phyloP scores from a whole-genome alignment of 2,329 filamentous ascomycete genomes.

The Exophiala calicioides region DNA sequence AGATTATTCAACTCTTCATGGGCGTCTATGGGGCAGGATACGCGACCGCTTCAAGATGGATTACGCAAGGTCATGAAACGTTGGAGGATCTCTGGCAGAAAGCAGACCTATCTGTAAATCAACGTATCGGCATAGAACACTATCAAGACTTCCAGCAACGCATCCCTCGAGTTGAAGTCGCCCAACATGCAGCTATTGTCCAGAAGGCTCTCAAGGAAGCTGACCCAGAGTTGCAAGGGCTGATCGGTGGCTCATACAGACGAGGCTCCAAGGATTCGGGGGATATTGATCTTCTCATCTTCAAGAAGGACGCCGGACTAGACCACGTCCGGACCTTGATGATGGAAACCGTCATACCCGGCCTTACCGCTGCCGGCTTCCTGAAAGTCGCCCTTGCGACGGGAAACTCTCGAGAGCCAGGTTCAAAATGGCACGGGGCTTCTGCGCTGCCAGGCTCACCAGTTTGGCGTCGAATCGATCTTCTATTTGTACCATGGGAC shows the following conservation, averaged over 20 bases:
- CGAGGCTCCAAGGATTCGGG: constrained; percentile 72
- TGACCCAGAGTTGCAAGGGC: constrained; percentile 66
- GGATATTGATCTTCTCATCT: constrained; percentile 85
- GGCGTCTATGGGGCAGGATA: constrained; percentile 78
- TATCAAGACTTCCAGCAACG: constrained; percentile 76
- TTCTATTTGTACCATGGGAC: constrained; percentile 76
- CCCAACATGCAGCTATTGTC: constrained; percentile 67
- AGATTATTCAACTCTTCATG: constrained; percentile 68
- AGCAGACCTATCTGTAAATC: constrained; percentile 66
- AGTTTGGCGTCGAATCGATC: constrained; percentile 78
- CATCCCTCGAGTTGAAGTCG: constrained; percentile 77
- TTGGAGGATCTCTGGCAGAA: constrained; percentile 68
- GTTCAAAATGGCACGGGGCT: constrained; percentile 87
- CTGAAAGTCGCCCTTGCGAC: constrained; percentile 70
- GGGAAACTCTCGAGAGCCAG: constrained; percentile 48
- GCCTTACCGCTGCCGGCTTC: constrained; percentile 63
- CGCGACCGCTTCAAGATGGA: constrained; percentile 71
- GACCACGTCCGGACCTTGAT: constrained; percentile 62
- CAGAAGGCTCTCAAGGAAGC: constrained; percentile 58
- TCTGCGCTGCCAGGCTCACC: constrained; percentile 64
- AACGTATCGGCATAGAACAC: constrained; percentile 74
- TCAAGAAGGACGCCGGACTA: constrained; percentile 61
- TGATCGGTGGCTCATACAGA: constrained; percentile 82
- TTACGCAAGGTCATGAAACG: constrained; percentile 71
- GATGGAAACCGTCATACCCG: constrained; percentile 63